Conservation (phyloP, 306 rosid genomes). For the Prunus mume region DNA sequence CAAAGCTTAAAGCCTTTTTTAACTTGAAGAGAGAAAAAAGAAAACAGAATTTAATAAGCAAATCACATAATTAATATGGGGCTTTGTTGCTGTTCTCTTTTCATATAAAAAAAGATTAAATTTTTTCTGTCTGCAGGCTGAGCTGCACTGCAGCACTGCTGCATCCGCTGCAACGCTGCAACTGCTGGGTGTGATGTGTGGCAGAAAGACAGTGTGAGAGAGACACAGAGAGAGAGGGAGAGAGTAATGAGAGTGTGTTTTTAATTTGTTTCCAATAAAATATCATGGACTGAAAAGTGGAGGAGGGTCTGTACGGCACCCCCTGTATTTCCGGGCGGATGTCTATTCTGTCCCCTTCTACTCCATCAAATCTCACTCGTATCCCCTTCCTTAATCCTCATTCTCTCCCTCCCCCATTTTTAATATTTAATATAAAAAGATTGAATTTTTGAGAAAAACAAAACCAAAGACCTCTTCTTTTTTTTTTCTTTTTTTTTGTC, state of each 20-base stretch:
- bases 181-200: constrained; percentile 86
- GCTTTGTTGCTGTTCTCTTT: not conserved
- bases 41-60: not conserved
- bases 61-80: not conserved
- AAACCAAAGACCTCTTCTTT: not conserved
- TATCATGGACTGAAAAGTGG: constrained; percentile 41
- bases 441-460: not conserved
- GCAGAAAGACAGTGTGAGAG: constrained; percentile 47
- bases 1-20: constrained; percentile 37
- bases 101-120: not conserved
- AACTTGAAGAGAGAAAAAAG: constrained; percentile 12
- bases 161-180: constrained; percentile 75
- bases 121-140: constrained; percentile 34
- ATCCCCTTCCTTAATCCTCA: constrained; percentile 29
- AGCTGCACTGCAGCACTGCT: constrained; percentile 55
- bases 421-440: not conserved
- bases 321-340: constrained; percentile 97
- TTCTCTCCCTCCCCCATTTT: not conserved
- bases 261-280: constrained; percentile 35
- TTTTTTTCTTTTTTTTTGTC: not conserved
- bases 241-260: constrained; percentile 34
- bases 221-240: constrained; percentile 22
- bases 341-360: constrained; percentile 97
- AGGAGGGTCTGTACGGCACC: constrained; percentile 51
- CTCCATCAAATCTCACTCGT: constrained; percentile 75